Evolutionary conservation across 2,329 filamentous ascomycete genomes (phyloP), one percentile per base, ranked within the genome.

Genomic region (Fusarium humuli): DNA sequence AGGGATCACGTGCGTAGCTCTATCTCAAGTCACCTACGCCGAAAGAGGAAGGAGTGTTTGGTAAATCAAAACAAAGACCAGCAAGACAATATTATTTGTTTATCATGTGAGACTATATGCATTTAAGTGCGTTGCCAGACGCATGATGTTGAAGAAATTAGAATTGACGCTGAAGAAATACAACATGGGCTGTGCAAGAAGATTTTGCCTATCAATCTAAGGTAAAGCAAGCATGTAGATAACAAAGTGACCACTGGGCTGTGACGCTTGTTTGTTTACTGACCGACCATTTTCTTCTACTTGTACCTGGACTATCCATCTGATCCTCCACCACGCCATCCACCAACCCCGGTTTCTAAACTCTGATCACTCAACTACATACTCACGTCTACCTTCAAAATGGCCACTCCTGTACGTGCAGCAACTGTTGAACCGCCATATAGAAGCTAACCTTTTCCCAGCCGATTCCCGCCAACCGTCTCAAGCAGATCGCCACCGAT

Each of bases 401-500:
- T 81, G 80, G 76, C 79, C 71, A 79, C 79, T 73, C 79, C 80
- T 71, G 80, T 81, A 78, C 55, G 74, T 63, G 54, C 44, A 57
- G 16, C 23, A 53, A 47, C 25, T 41, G 25, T 25, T 34, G 30
- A 20, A 27, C 37, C 25, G 23, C 50, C 29, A 20, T 27, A 29
- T 42, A 20, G 40, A 48, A 48, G 68, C 73, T 78, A 66, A 79
- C 57, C 20, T 45, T 45, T 40, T 25, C 40, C 37, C 76, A 95
- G 92, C 94, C 94, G 65, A 87, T 97, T 75, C 87, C 92, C 65
- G 86, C 90, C 74, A 90, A 89, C 77, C 87, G 94, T 72, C 88
- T 97, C 73, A 92, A 91, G 83, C 92, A 96, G 84, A 95, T 97
- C 79, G 91, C 92, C 75, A 90, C 88, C 78, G 92, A 95, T 85